Percentiles rank a stretch among this genome's conserved stretches.
phyloP scores from a whole-genome alignment of 2,329 filamentous ascomycete species.

The Apiospora pterosperma region DNA sequence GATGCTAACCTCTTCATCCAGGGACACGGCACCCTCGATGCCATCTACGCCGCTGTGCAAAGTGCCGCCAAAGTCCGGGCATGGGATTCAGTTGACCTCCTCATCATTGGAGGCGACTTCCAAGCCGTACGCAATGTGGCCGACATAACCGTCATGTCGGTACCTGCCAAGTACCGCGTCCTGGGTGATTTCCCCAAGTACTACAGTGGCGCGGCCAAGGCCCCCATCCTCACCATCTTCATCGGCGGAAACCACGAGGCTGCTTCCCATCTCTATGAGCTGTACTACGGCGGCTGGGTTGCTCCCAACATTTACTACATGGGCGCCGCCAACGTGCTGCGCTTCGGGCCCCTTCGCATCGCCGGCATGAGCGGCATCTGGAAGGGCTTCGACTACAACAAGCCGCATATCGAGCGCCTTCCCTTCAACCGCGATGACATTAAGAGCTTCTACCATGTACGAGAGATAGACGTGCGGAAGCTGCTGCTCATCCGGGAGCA shows the following conservation, averaged over 20 bases:
- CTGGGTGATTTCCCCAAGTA: conserved; percentile 94
- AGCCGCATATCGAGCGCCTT: conserved; percentile 78
- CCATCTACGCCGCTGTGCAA: conserved; percentile 80
- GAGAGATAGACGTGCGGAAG: conserved; percentile 89
- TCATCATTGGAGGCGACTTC: conserved; percentile 97
- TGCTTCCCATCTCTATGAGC: conserved; percentile 82
- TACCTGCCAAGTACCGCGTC: conserved; percentile 80
- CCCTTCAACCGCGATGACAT: conserved; percentile 78
- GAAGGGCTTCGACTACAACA: conserved; percentile 86
- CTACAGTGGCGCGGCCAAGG: conserved; percentile 73
- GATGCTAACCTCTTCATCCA: conserved; percentile 29
- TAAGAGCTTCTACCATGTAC: conserved; percentile 81
- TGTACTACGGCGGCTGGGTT: conserved; percentile 96
- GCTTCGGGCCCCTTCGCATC: conserved; percentile 80
- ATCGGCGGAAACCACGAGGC: conserved; percentile 96
- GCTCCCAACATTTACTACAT: conserved; percentile 97
- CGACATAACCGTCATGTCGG: conserved; percentile 85
- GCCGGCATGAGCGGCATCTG: conserved; percentile 91
- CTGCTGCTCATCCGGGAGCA: conserved; percentile 80
- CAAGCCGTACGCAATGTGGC: conserved; percentile 87
- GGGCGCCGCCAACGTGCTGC: conserved; percentile 85
- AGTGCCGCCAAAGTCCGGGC: conserved; percentile 65
- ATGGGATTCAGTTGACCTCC: conserved; percentile 80
- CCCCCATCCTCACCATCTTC: conserved; percentile 89
- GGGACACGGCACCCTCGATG: conserved; percentile 89